A percentile compares a stretch with the other conserved stretches of the same genome.
Evolutionary conservation across 495 filamentous ascomycete genomes (phyloP).

Genomic region (Penicillium verhagenii): DNA sequence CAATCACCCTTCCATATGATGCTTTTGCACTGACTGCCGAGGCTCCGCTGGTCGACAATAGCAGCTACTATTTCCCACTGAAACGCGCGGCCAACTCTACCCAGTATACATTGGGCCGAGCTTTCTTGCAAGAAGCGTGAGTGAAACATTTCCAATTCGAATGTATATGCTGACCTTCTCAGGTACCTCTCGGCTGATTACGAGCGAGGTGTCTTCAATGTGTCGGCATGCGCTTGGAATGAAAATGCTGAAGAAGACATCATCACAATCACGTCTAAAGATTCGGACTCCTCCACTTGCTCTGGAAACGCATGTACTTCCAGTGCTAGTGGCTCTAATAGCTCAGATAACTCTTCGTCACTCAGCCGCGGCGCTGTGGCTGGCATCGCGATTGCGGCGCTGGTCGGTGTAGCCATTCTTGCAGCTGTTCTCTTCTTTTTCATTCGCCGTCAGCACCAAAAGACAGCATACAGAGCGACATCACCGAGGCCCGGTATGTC

Average conservation of each 20-base stretch:
- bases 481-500: constrained; percentile 12
- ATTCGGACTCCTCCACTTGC: constrained; percentile 1
- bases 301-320: constrained; percentile 9
- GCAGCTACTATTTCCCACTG: constrained; percentile 61
- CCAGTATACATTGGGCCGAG: constrained; percentile 64
- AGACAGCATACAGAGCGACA: constrained; percentile 11
- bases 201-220: constrained; percentile 54
- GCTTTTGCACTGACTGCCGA: constrained; percentile 61
- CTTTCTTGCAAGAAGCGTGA: constrained; percentile 65
- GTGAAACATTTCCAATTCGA: background rate
- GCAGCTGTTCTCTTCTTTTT: constrained; percentile 13
- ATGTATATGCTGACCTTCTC: background rate
- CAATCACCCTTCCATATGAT: constrained; percentile 61
- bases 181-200: constrained; percentile 65
- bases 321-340: background rate
- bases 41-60: constrained; percentile 49
- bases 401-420: constrained; percentile 18
- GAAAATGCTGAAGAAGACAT: constrained; percentile 15
- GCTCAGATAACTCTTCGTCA: constrained; percentile 6
- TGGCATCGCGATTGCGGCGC: constrained; percentile 24
- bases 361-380: constrained; percentile 31
- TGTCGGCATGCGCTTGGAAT: constrained; percentile 21
- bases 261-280: constrained; percentile 12
- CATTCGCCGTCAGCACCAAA: constrained; percentile 20
- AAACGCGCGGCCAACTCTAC: constrained; percentile 48